Evolutionary conservation across 106 monocot genomes (phyloP), one percentile per base, ranked within the genome.

Genomic region (Dendrobium chrysotoxum): DNA sequence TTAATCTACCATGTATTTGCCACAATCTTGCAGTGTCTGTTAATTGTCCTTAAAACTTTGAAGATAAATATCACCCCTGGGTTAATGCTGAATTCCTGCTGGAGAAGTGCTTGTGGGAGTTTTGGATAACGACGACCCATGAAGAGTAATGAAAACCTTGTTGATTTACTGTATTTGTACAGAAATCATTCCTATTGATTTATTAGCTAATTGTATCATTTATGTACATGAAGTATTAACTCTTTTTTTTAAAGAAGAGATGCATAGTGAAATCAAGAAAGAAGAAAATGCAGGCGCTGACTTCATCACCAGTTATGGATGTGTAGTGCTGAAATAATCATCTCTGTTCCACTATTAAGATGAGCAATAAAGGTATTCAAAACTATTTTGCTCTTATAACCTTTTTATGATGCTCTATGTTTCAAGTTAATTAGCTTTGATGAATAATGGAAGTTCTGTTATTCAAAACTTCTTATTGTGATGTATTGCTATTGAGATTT

Each of bases 31-130:
- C 12, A 16, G 31, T 70, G 21, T 74, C n/a, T 74, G 40, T 21
- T 70, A 17, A 2, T 31, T 21, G 21, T 74, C 76, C 76, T 76
- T 76, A 26, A 74, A 40, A 26, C 2, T 46, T 61, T 82, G 35
- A 47, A 93, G 92, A 93, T 74, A 93, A 93, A 78, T 88, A 93
- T 82, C 92, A 93, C 77, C 86, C 92, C 8, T 93, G 92, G 92
- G 92, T 93, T 61, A 93, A 90, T 77, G 84, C 86, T 2, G 92
- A 93, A 65, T 88, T 90, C 80, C 61, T 93, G 30, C 64, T 93
- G 68, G 92, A 93, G 81, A 93, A 90, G 74, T 93, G 92, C 81
- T 90, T 3, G 90, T 93, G 18, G 92, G 92, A 79, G 68, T 82
- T 17, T 55, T 93, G n/a, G 92, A 90, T 80, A 80, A 54, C 17